Base-by-base conservation (phyloP, 306 rosid species). In the Trifolium dubium region DNA sequence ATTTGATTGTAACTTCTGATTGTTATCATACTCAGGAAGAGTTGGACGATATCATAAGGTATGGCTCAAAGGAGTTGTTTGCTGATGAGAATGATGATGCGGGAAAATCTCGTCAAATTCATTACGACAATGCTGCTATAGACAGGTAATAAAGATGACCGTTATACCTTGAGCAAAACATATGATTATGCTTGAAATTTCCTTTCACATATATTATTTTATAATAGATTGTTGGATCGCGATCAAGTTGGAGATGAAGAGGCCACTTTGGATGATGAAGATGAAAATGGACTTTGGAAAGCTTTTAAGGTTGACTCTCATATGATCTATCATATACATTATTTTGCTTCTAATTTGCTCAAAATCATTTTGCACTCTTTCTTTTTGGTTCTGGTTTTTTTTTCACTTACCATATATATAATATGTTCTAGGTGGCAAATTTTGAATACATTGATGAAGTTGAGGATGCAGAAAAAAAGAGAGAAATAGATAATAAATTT, bases 61-160 rank as follows among this genome's bases (percentile, higher is more conserved):
- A 94, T 76, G 97, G 99, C 47, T 92, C 99, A 7, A 89, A 88
- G 88, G 99, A 94, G 86, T 86, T 94, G 82, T 94, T 94, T 86
- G 92, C 90, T 5, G 99, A 89, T 15, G 99, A 94, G 84, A 86
- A 91, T 87, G 96, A 92, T 53, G 96, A 83, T 75, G 88, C 75
- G 4, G 88, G 96, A 43, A 94, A 94, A 77, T 92, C 97, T 60
- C 90, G 97, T 72, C 99, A 94, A 81, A 94, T 94, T 59, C 99
- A 92, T 88, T 94, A 94, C 62, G 99, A 94, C 76, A 97, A 83
- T 65, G 86, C 95, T 50, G 94, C 99, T n/a, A 92, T 94, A 31
- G 92, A 91, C 46, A 91, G 96, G 98, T 94, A 78, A 59, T 14
- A 29, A 56, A 67, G 70, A 43, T 23, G 23, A 23, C 23, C 40